Percentiles rank a stretch among this genome's conserved stretches.
Conservation (phyloP, 352 stramenopile genomes). For the Pythium folliculosum region DNA sequence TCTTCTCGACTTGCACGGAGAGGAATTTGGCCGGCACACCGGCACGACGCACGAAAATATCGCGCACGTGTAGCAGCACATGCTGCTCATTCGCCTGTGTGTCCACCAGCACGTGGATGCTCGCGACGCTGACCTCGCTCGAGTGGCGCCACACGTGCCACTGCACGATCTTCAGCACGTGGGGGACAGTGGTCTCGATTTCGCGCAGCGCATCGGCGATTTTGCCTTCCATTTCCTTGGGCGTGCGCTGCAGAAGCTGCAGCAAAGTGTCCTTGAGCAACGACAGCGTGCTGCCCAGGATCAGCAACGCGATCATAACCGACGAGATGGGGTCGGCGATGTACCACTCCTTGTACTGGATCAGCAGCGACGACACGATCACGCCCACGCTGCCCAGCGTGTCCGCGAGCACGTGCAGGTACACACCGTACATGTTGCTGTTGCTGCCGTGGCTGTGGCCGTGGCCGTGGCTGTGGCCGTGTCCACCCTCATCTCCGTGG, state of each 20-base stretch:
- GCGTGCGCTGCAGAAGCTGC: constrained; percentile 73
- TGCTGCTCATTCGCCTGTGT: constrained; percentile 49
- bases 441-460: constrained; percentile 64
- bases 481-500: constrained; percentile 44
- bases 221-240: constrained; percentile 49
- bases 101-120: constrained; percentile 60
- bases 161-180: constrained; percentile 47
- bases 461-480: constrained; percentile 64
- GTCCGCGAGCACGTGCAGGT: constrained; percentile 89
- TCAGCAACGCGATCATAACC: constrained; percentile 81
- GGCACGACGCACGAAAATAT: constrained; percentile 48
- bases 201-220: constrained; percentile 52
- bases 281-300: constrained; percentile 81
- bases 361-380: constrained; percentile 87
- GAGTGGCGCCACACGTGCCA: constrained; percentile 83
- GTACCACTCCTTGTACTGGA: constrained; percentile 83
- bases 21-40: constrained; percentile 49
- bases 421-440: constrained; percentile 91
- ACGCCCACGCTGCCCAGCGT: constrained; percentile 88
- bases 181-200: constrained; percentile 42
- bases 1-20: constrained; percentile 64
- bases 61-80: constrained; percentile 48
- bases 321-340: constrained; percentile 84
- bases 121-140: constrained; percentile 58
- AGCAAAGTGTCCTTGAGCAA: constrained; percentile 72